phyloP scores from a whole-genome alignment of 352 stramenopile genomes.

The Plasmopara muralis region DNA sequence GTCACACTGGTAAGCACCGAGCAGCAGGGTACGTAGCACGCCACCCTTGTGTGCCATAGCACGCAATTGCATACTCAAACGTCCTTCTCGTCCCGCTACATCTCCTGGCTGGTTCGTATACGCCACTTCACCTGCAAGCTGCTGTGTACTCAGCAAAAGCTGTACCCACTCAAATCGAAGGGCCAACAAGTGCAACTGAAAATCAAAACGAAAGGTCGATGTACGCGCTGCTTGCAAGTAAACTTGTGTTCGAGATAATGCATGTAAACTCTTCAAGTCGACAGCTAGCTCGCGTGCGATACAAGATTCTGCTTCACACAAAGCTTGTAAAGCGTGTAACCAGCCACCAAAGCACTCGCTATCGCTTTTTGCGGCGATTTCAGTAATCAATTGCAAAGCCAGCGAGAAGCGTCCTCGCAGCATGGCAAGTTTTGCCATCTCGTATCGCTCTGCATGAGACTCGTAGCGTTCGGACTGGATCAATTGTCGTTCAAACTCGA shows the following conservation, averaged over 20 bases:
- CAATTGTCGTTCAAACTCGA: constrained; percentile 17
- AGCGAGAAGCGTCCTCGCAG: constrained; percentile 27
- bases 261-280: constrained; percentile 27
- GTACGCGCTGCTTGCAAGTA: constrained; percentile 34
- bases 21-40: constrained; percentile 21
- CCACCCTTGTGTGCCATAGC: constrained; percentile 21
- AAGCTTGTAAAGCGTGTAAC: constrained; percentile 27
- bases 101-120: constrained; percentile 28
- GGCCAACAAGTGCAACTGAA: constrained; percentile 33
- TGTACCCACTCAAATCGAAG: constrained; percentile 38
- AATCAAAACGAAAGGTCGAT: constrained; percentile 34
- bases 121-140: constrained; percentile 35
- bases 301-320: constrained; percentile 31
- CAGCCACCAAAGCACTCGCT: constrained; percentile 46
- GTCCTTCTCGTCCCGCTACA: constrained; percentile 16
- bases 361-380: constrained; percentile 20
- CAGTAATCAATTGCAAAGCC: constrained; percentile 20
- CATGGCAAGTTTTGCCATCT: constrained; percentile 37
- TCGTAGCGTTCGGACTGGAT: constrained; percentile 16
- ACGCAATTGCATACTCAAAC: constrained; percentile 21
- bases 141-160: constrained; percentile 34
- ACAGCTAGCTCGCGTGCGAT: constrained; percentile 18
- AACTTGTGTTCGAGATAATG: constrained; percentile 16
- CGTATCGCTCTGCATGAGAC: constrained; percentile 38
- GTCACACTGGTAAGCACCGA: constrained; percentile 24